Conservation (phyloP, 208 protist genomes). For the Trypanosoma congolense region DNA sequence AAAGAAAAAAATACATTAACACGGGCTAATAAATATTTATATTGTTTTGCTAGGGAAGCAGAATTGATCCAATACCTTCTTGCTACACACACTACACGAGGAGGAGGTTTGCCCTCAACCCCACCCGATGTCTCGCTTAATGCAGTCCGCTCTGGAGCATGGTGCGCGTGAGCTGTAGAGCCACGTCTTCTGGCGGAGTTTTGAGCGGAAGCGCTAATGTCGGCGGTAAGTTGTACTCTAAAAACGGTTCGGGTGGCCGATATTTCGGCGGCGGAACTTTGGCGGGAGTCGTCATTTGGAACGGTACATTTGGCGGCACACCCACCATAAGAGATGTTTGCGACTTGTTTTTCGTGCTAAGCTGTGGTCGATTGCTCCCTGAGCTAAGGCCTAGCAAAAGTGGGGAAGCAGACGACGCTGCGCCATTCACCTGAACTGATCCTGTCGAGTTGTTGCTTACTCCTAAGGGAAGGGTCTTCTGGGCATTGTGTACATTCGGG, state of each 20-base stretch:
- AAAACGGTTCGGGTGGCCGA: constrained; percentile 77
- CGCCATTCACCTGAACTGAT: constrained; percentile 20
- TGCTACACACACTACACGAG: no score
- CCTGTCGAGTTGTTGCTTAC: constrained; percentile 15
- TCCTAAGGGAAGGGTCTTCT: constrained; percentile 64
- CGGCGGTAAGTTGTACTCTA: constrained; percentile 85
- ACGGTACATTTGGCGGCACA: constrained; percentile 14
- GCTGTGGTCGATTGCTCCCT: constrained; percentile 15
- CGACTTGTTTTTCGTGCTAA: constrained; percentile 20
- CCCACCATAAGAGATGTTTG: constrained; percentile 18
- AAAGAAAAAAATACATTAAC: no score
- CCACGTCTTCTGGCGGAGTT: constrained; percentile 37
- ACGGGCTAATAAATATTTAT: no score
- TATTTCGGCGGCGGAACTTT: constrained; percentile 61
- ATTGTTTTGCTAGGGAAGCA: no score
- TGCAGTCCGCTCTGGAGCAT: constrained; percentile 58
- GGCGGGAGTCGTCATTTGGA: constrained; percentile 9
- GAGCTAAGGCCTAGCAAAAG: constrained; percentile 38
- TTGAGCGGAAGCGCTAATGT: constrained; percentile 74
- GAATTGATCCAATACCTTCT: no score
- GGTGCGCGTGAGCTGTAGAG: constrained; percentile 29
- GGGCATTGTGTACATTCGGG: constrained; percentile 83
- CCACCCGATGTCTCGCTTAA: neutral
- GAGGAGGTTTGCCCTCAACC: constrained; percentile 1
- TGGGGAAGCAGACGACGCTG: constrained; percentile 20